Evolutionary conservation across 2,329 filamentous ascomycete genomes (phyloP).

Genomic region (Fusarium tupiense): DNA sequence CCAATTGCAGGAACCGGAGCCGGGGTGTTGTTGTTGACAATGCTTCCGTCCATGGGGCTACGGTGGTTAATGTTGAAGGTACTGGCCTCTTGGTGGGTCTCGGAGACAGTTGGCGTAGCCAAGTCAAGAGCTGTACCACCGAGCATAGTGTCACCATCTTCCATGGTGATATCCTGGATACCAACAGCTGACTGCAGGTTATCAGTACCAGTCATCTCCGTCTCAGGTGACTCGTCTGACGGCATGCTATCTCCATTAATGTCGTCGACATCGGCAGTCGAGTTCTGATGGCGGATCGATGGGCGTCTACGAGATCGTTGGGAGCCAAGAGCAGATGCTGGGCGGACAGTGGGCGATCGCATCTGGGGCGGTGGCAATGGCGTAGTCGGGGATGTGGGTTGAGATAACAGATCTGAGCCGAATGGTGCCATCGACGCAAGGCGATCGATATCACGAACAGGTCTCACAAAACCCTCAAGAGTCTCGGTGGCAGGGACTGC

Average conservation of each 20-base stretch:
- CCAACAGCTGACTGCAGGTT: slow-evolving; percentile 85
- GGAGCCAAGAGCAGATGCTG: slow-evolving; percentile 61
- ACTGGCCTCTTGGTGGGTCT: slow-evolving; percentile 81
- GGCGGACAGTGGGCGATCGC: slow-evolving; percentile 63
- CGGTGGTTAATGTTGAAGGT: slow-evolving; percentile 95
- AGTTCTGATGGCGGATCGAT: slow-evolving; percentile 89
- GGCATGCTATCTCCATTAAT: slow-evolving; percentile 83
- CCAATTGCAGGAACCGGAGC: slow-evolving; percentile 73
- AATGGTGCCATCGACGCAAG: slow-evolving; percentile 83
- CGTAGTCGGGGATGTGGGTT: slow-evolving; percentile 90
- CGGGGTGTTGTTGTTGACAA: slow-evolving; percentile 76
- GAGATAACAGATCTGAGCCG: slow-evolving; percentile 78
- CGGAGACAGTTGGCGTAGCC: slow-evolving; percentile 80
- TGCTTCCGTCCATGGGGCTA: slow-evolving; percentile 83
- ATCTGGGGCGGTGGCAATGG: slow-evolving; percentile 75
- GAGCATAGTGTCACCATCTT: slow-evolving; percentile 82
- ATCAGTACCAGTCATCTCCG: slow-evolving; percentile 81
- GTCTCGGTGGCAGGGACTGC: slow-evolving; percentile 74
- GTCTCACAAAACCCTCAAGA: slow-evolving; percentile 79
- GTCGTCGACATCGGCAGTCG: slow-evolving; percentile 90
- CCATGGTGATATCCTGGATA: slow-evolving; percentile 83
- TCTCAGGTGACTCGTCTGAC: slow-evolving; percentile 80
- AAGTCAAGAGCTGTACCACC: slow-evolving; percentile 79
- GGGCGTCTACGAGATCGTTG: slow-evolving; percentile 74
- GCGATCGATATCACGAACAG: slow-evolving; percentile 83